Conservation (phyloP, 2,329 filamentous ascomycete genomes). For the Bipolaris victoriae region DNA sequence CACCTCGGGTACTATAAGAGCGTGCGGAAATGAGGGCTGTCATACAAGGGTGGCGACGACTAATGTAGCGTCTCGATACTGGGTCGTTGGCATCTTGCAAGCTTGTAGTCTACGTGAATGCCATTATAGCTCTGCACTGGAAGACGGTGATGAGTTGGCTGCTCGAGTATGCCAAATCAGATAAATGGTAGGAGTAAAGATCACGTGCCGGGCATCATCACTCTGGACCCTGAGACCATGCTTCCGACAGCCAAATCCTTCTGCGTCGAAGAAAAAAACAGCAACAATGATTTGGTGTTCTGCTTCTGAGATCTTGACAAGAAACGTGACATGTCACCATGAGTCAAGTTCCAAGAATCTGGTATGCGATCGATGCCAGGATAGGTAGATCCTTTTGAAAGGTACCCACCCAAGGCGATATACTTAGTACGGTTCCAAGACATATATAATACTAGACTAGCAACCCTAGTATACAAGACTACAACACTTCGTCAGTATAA, state of each 20-base stretch:
- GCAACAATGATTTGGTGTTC: slow-evolving; percentile 75
- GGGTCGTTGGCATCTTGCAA: neutral
- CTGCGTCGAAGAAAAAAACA: no score
- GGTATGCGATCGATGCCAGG: slow-evolving; percentile 79
- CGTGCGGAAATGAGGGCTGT: neutral
- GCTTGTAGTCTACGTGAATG: neutral
- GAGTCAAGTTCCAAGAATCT: slow-evolving; percentile 73
- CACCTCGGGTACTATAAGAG: no score
- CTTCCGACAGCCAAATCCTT: slow-evolving; percentile 78
- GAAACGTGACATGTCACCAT: slow-evolving; percentile 77
- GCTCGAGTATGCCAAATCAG: neutral
- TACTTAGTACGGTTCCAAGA: slow-evolving; percentile 72
- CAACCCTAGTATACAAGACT: no score
- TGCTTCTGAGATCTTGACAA: slow-evolving; percentile 77
- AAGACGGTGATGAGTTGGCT: neutral
- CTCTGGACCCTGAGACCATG: slow-evolving; percentile 70
- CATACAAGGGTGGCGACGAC: neutral
- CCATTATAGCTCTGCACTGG: neutral
- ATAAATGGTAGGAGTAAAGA: neutral
- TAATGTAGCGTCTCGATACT: neutral
- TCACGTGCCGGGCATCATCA: slow-evolving; percentile 68
- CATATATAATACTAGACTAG: slow-evolving; percentile 73
- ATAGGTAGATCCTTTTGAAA: slow-evolving; percentile 77
- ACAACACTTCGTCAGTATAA: no score
- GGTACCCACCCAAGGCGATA: slow-evolving; percentile 80